These are phyloP conservation scores for Phylloboletellus chloephorus DNA, from an alignment of 1,284 basidiomycete species.

Conservation along the genomic window DNA sequence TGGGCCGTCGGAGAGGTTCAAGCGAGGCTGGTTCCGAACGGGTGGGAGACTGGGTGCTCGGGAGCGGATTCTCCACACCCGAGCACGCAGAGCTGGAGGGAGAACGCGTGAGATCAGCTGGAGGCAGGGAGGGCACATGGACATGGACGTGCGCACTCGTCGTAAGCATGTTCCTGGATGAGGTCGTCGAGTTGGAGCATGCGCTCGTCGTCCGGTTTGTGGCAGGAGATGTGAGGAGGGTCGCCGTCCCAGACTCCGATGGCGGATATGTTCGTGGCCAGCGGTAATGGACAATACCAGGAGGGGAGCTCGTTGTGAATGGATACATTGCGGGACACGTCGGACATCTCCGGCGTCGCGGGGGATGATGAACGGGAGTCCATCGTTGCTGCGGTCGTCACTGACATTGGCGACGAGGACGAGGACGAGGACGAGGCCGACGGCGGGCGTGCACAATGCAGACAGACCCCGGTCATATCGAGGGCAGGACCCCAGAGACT, in stretches of 20 bases:
- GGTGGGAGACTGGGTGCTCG: conserved; percentile 7
- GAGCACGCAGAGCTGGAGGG: conserved; percentile 21
- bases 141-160: conserved; percentile 47
- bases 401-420: conserved; percentile 37
- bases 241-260: conserved; percentile 29
- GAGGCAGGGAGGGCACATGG: background rate
- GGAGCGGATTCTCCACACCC: conserved; percentile 15
- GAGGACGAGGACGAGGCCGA: conserved; percentile 6
- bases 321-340: conserved; percentile 43
- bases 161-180: conserved; percentile 63
- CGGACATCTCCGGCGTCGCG: conserved; percentile 58
- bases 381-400: conserved; percentile 50
- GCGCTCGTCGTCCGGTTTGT: conserved; percentile 44
- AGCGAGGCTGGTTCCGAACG: conserved; percentile 6
- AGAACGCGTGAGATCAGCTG: conserved; percentile 3
- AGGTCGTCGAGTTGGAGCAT: conserved; percentile 66
- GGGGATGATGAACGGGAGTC: conserved; percentile 68
- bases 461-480: conserved; percentile 13
- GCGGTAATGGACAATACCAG: conserved; percentile 51
- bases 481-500: conserved; percentile 14
- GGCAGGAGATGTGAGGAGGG: conserved; percentile 28
- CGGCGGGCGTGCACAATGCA: conserved; percentile 1
- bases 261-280: conserved; percentile 35
- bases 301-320: conserved; percentile 52
- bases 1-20: conserved; percentile 15